Evolutionary conservation across 176 grass and related monocot species (phyloP).

Genomic region (Carex myosuroides): DNA sequence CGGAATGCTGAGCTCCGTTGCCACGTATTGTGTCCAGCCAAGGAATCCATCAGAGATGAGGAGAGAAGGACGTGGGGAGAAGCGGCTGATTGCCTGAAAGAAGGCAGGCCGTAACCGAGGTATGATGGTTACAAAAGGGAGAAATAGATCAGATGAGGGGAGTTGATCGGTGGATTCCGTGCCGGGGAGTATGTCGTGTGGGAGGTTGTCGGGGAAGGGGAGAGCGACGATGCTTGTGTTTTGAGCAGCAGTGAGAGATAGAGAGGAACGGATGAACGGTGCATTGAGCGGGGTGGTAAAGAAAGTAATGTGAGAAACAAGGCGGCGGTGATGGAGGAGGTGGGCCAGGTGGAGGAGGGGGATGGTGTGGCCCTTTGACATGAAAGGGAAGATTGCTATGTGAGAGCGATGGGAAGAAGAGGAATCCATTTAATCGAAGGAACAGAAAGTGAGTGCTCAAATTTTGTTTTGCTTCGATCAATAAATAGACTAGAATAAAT

Average conservation of each 20-base stretch:
- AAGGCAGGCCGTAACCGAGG: conserved; percentile 18
- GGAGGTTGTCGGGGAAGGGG: conserved; percentile 25
- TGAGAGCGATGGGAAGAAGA: conserved; percentile 23
- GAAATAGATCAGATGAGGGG: conserved; percentile 8
- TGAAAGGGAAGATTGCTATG: conserved; percentile 55
- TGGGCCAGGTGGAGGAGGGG: conserved; percentile 48
- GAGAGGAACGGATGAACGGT: conserved; percentile 36
- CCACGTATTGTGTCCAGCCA: conserved; percentile 28
- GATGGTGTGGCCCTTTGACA: conserved; percentile 67
- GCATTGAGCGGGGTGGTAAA: conserved; percentile 40
- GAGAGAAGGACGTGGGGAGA: conserved; percentile 24
- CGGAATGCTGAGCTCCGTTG: conserved; percentile 31
- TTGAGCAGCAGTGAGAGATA: neutral
- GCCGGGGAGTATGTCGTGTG: conserved; percentile 21
- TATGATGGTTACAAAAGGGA: neutral
- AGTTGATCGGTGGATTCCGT: conserved; percentile 47
- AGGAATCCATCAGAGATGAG: conserved; percentile 48
- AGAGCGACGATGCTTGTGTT: conserved; percentile 34
- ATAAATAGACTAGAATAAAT: neutral
- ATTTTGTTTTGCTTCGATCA: neutral
- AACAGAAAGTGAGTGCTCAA: neutral
- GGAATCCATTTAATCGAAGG: neutral
- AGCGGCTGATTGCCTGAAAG: neutral
- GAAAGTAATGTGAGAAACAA: conserved; percentile 36
- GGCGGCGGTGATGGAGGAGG: conserved; percentile 31